Base-by-base conservation (phyloP, 23 red algal species). In the Cyanidiococcus yangmingshanensis region DNA sequence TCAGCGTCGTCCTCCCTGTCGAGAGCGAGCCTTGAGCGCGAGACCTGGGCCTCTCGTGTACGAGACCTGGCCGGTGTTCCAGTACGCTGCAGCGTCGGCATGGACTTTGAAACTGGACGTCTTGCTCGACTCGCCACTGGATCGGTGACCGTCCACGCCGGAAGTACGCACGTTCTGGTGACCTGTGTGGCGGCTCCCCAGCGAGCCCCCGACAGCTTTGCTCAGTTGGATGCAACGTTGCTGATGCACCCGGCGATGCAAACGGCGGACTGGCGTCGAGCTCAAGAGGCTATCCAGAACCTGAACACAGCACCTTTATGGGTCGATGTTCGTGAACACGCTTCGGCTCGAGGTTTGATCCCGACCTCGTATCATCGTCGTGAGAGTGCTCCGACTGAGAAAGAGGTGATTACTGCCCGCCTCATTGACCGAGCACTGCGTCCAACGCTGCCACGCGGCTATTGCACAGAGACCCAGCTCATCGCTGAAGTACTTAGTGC, bases 351-450 rank as follows among this genome's bases (percentile, higher is more conserved):
- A 45, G 90, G 90, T 59, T 75, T 89, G 39, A 95, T 95, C 57
- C 90, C 90, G 27, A 58, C 59, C 41, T 83, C 90, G 37, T 95
- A 77, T 67, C 76, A 40, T 38, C 86, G 90, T 26, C 83, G 85
- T 0, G 90, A 95, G 40, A 76, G 54, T 37, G 79, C 82, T 32
- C 79, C 87, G 16, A 79, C 81, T 0, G 59, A 82, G 27, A 67
- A 74, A 1, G 90, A 95, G 86, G 84, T 83, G 77, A 35, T 89
- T 26, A 77, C 80, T 27, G 80, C 90, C 0, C 85, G 90, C 57
- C 83, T 89, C 12, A 86, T 95, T 38, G 90, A 95, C 76, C 86
- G 90, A 35, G 78, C 90, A 2, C 77, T 95, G 18, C 82, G 90
- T 35, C 90, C 90, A 39, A 37, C 75, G 75, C 59, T 90, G 58